Conservation (phyloP, 2,329 filamentous ascomycete genomes). For the Xylaria sp. region DNA sequence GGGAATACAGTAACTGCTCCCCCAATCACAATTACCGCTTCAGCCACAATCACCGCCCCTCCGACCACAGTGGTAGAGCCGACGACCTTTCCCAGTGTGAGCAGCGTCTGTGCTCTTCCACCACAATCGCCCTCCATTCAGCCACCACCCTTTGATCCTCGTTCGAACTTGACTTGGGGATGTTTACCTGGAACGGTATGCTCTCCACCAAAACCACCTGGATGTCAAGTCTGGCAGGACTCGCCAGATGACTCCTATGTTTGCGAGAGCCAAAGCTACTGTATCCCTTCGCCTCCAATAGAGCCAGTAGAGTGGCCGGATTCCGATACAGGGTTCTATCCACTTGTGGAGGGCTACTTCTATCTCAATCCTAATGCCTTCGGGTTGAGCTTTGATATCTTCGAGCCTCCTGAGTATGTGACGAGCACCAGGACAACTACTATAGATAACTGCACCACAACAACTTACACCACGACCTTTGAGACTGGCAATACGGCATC, state of each 20-base stretch:
- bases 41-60: constrained; percentile 6
- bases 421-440: constrained; percentile 38
- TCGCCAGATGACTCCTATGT: constrained; percentile 50
- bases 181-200: constrained; percentile 58
- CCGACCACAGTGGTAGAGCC: constrained; percentile 9
- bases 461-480: constrained; percentile 42
- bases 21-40: no score
- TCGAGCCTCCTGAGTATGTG: constrained; percentile 49
- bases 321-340: constrained; percentile 54
- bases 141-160: constrained; percentile 35
- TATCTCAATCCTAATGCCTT: constrained; percentile 66
- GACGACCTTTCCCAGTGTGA: constrained; percentile 37
- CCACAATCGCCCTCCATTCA: constrained; percentile 38
- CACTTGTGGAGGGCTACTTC: constrained; percentile 60
- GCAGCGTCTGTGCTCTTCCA: constrained; percentile 50
- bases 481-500: constrained; percentile 60
- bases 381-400: constrained; percentile 65
- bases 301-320: constrained; percentile 45
- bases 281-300: constrained; percentile 46
- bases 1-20: no score
- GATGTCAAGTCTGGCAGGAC: constrained; percentile 55
- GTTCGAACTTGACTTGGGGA: constrained; percentile 54
- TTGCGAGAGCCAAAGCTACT: constrained; percentile 48
- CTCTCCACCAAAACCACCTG: constrained; percentile 50
- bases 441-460: no score